Evolutionary conservation across 176 grass and related monocot species (phyloP).

Genomic region (Triticum turgidum): DNA sequence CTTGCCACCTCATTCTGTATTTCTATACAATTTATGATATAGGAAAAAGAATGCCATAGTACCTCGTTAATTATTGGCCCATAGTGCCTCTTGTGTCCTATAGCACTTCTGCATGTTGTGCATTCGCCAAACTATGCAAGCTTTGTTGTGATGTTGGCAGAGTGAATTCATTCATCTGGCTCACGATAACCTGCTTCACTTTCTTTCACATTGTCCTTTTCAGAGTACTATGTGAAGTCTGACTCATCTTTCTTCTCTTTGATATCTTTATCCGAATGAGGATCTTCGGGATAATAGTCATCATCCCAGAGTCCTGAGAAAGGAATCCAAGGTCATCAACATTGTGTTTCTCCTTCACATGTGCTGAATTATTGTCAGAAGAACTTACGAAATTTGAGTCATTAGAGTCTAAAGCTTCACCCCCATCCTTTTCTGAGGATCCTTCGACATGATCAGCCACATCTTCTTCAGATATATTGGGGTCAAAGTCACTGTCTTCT

Average conservation of each 20-base stretch:
- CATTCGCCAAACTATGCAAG: conserved; percentile 12
- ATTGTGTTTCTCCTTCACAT: too few relatives aligned
- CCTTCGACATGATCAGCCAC: too few relatives aligned
- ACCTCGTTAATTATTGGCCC: conserved; percentile 41
- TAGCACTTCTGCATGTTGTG: conserved; percentile 8
- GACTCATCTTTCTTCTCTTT: conserved; percentile 7
- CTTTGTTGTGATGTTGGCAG: neutral
- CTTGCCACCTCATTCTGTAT: neutral
- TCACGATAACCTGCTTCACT: conserved; percentile 17
- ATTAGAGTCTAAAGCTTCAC: too few relatives aligned
- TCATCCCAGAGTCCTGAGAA: conserved; percentile 21
- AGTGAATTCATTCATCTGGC: conserved; percentile 12
- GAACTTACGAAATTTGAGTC: too few relatives aligned
- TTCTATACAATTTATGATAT: neutral
- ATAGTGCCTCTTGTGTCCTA: neutral
- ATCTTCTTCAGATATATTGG: too few relatives aligned
- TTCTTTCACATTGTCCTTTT: conserved; percentile 32
- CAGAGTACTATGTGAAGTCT: conserved; percentile 62
- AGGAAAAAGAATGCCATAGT: neutral
- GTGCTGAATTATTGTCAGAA: too few relatives aligned
- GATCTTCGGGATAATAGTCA: conserved; percentile 64
- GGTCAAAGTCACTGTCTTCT: too few relatives aligned
- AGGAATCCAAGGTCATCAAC: too few relatives aligned
- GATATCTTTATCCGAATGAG: conserved; percentile 26
- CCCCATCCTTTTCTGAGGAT: too few relatives aligned